These are phyloP conservation scores for Coniferiporia weirii DNA, from an alignment of 1,284 basidiomycete genomes.

Conservation along the genomic window DNA sequence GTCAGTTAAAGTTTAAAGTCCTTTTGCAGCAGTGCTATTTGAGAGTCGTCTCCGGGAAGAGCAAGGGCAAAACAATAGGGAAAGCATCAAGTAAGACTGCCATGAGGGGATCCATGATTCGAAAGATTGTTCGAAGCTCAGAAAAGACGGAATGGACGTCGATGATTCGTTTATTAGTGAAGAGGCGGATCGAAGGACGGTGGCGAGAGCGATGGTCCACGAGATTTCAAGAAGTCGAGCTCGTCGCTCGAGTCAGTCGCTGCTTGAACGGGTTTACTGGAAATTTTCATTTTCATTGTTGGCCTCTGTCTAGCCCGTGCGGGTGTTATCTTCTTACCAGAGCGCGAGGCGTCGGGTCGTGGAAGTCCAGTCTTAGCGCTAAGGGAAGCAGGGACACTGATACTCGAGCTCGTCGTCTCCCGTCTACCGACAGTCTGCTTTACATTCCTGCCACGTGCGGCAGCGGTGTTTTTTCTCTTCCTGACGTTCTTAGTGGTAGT, in stretches of 20 bases:
- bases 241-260: conserved; percentile 12
- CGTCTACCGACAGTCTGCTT: neutral
- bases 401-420: neutral
- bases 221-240: conserved; percentile 9
- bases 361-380: neutral
- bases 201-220: neutral
- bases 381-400: neutral
- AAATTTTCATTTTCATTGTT: conserved; percentile 11
- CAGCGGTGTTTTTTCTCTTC: conserved; percentile 1
- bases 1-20: too few relatives aligned
- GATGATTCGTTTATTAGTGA: neutral
- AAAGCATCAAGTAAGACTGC: neutral
- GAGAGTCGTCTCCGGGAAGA: too few relatives aligned
- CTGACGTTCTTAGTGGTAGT: neutral
- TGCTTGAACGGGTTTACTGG: conserved; percentile 3
- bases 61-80: too few relatives aligned
- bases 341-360: neutral
- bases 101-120: neutral
- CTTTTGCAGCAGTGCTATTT: too few relatives aligned
- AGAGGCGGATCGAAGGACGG: neutral
- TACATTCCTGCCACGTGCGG: neutral
- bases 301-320: neutral
- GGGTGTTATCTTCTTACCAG: neutral
- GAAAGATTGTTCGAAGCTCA: neutral
- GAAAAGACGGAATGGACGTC: neutral